These are phyloP conservation scores for Umbelopsis sp. DNA, from an alignment of 192 early-diverging fungal genomes.

Conservation along the genomic window DNA sequence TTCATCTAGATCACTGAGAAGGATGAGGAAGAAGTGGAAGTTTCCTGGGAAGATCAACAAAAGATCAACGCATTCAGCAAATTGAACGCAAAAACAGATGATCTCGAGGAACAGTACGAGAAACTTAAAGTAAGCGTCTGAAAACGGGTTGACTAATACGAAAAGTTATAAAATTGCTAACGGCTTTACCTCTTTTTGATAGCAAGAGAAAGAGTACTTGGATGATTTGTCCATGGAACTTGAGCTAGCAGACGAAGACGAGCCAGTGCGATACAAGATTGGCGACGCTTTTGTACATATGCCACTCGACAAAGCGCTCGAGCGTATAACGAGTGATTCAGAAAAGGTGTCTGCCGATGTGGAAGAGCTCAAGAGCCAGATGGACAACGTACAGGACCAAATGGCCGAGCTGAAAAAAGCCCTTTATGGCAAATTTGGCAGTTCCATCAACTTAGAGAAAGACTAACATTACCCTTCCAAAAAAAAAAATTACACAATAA, in stretches of 20 bases:
- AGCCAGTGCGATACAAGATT: constrained; percentile 80
- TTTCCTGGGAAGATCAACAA: constrained; percentile 97
- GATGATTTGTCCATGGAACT: constrained; percentile 93
- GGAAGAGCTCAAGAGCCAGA: constrained; percentile 63
- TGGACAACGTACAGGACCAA: constrained; percentile 63
- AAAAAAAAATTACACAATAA: no score
- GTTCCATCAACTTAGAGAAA: constrained; percentile 94
- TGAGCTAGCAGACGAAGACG: constrained; percentile 92
- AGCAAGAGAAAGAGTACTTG: constrained; percentile 86
- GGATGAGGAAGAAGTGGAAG: constrained; percentile 87
- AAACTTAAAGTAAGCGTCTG: constrained; percentile 70
- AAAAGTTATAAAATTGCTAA: background rate
- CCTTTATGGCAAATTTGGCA: constrained; percentile 93
- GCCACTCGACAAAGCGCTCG: constrained; percentile 71
- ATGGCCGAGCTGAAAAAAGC: constrained; percentile 87
- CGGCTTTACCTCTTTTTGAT: constrained; percentile 2
- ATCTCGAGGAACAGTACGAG: constrained; percentile 78
- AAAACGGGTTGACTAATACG: no score
- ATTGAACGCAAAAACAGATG: constrained; percentile 76
- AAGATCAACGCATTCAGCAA: constrained; percentile 95
- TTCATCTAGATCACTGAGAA: constrained; percentile 37
- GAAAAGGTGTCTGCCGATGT: constrained; percentile 61
- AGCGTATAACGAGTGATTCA: constrained; percentile 69
- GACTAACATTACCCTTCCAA: constrained; percentile 43
- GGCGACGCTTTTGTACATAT: constrained; percentile 89